A percentile compares a stretch with the other conserved stretches of the same genome.
Evolutionary conservation across 2,329 filamentous ascomycete genomes (phyloP).

Genomic region (Hypomyces rosellus): DNA sequence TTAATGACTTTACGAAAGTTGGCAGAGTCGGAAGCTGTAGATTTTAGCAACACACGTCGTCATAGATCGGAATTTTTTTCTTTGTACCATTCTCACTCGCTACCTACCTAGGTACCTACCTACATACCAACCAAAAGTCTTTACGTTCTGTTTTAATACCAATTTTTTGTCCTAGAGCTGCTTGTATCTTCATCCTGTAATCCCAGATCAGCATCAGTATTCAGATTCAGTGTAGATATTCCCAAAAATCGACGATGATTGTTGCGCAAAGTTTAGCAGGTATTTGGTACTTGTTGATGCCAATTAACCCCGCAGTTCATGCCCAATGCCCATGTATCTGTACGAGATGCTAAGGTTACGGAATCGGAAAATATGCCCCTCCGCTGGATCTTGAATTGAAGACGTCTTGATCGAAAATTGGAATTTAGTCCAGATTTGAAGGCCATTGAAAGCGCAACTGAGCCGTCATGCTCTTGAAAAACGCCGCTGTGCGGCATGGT

Average conservation of each 20-base stretch:
- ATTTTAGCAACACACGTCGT: conserved; percentile 11
- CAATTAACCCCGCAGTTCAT: too few relatives aligned
- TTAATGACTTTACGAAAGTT: conserved; percentile 32
- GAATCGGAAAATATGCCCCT: conserved; percentile 17
- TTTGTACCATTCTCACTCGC: too few relatives aligned
- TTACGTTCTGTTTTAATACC: too few relatives aligned
- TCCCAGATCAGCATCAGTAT: too few relatives aligned
- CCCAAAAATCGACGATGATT: too few relatives aligned
- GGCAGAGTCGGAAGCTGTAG: conserved; percentile 12
- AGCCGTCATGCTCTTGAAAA: conserved; percentile 51
- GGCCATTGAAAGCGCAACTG: conserved; percentile 2
- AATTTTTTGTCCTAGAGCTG: too few relatives aligned
- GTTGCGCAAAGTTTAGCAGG: not conserved
- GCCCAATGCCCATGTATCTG: not conserved
- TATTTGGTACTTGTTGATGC: not conserved
- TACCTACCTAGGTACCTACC: too few relatives aligned
- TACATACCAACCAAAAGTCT: too few relatives aligned
- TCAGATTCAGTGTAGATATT: too few relatives aligned
- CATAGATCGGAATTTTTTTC: conserved; percentile 5
- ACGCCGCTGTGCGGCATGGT: conserved; percentile 49
- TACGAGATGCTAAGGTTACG: not conserved
- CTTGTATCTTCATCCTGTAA: too few relatives aligned
- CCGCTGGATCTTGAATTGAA: conserved; percentile 10
- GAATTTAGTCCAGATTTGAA: conserved; percentile 23
- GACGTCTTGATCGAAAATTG: conserved; percentile 9